Conservation (phyloP, 371 early-diverging fungal genomes). For the Mortierella sp. region DNA sequence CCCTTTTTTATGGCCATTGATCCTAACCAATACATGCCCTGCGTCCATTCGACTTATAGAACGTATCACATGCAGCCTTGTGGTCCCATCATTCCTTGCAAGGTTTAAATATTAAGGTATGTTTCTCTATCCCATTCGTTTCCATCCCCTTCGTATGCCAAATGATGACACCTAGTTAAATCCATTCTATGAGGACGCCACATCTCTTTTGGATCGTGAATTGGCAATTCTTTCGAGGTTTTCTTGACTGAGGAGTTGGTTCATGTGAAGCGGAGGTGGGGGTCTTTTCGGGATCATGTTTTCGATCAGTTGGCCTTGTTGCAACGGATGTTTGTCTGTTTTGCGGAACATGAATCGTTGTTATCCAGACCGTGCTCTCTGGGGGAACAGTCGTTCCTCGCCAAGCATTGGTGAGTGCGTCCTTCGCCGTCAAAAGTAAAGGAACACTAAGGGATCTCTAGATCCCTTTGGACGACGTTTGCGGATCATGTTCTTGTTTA, state of each 20-base stretch:
- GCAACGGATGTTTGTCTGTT: not conserved
- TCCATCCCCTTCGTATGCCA: slow-evolving; percentile 14
- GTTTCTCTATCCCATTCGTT: not conserved
- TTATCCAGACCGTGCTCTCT: slow-evolving; percentile 44
- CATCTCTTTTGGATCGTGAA: slow-evolving; percentile 35
- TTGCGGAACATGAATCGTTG: slow-evolving; percentile 18
- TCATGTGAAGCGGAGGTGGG: slow-evolving; percentile 48
- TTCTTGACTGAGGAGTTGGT: slow-evolving; percentile 54
- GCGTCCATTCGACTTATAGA: no score
- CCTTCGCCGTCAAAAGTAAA: not conserved
- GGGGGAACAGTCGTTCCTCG: slow-evolving; percentile 55
- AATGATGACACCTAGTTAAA: slow-evolving; percentile 57
- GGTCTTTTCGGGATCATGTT: slow-evolving; percentile 28
- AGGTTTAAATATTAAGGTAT: no score
- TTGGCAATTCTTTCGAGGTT: slow-evolving; percentile 54
- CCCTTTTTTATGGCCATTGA: not conserved
- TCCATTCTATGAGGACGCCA: slow-evolving; percentile 57
- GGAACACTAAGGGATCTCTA: slow-evolving; percentile 33
- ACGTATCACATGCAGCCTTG: no score
- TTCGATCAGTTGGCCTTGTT: slow-evolving; percentile 7
- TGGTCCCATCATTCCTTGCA: no score
- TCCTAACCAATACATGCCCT: not conserved
- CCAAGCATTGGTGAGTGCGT: slow-evolving; percentile 41
- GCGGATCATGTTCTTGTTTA: slow-evolving; percentile 28
- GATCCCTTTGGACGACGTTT: slow-evolving; percentile 22